Base-by-base conservation (phyloP, 495 filamentous ascomycete species). In the Collariella sp. region DNA sequence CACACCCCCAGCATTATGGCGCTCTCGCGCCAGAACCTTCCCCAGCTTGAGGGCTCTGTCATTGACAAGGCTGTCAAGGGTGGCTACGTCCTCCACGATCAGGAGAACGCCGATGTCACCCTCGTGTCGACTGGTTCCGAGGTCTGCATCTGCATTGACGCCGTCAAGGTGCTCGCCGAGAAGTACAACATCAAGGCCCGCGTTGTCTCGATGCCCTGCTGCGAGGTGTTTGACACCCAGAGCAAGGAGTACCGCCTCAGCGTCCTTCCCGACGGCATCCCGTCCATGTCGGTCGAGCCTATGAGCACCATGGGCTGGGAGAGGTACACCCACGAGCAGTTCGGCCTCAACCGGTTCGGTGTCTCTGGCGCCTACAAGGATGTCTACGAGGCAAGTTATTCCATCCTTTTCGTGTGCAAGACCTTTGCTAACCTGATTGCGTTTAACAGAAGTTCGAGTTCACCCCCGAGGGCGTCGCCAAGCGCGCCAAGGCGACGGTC, bases 261-360 rank as follows among this genome's bases (percentile, higher is more conserved):
- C 62, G 86, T 94, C 57, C 81, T 99, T 46, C 93, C 93, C 60
- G 91, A 97, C 69, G 89, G 89, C 56, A 95, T 96, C 68, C 93
- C 93, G 56, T 83, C 89, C 45, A 70, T 99, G 73, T 93, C 87
- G 45, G 86, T 99, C 59, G 93, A 99, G 78, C 90, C 85, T 65
- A 87, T 91, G 87, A 84, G 82, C 67, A 97, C 93, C 61, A 72
- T 78, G 76, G 91, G 91, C 56, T 98, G 93, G 93, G 91, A 96
- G 82, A 84, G 88, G 70, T 98, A 96, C 75, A 85, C 90, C 52
- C 90, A 98, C 72, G 93, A 98, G 82, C 93, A 98, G 76, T 98
- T 98, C 67, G 93, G 93, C 67, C 82, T 98, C 36, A 97, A 98
- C 84, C 82, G 93, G 65, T 98, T 98, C 72, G 93, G 93, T 81